phyloP scores from a whole-genome alignment of 176 grass and related monocot genomes.

The Bolboschoenus planiculmis region DNA sequence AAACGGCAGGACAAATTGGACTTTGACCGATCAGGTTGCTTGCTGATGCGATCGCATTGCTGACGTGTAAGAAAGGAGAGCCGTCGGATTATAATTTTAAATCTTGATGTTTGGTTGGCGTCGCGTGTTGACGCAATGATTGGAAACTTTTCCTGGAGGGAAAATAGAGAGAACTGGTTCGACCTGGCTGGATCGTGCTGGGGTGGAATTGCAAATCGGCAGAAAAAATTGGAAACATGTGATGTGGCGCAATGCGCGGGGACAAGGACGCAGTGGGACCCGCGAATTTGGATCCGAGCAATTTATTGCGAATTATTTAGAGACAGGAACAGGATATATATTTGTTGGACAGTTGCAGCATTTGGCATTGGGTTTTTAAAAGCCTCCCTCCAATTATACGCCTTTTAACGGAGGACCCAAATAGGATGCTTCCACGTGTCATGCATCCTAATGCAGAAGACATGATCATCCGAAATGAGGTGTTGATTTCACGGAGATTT shows the following conservation, averaged over 20 bases:
- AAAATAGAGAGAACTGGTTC: background rate
- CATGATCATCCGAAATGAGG: background rate
- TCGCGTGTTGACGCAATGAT: background rate
- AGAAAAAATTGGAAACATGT: background rate
- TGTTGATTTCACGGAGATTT: background rate
- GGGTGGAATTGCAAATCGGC: background rate
- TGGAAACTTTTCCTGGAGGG: background rate
- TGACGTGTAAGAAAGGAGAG: background rate
- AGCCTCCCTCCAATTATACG: background rate
- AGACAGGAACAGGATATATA: background rate
- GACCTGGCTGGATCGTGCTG: background rate
- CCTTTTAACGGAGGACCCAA: background rate
- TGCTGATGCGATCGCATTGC: background rate
- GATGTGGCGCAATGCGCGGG: background rate
- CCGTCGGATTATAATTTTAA: background rate
- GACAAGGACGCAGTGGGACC: background rate
- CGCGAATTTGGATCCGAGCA: background rate
- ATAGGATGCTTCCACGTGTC: background rate
- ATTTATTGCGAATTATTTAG: background rate
- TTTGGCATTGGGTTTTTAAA: background rate
- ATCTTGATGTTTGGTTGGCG: background rate
- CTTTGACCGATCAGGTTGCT: background rate
- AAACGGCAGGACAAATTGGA: background rate
- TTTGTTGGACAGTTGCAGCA: background rate
- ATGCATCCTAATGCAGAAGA: background rate